Evolutionary conservation across 331 rosid species (phyloP).

Genomic region (Malus hybrid): DNA sequence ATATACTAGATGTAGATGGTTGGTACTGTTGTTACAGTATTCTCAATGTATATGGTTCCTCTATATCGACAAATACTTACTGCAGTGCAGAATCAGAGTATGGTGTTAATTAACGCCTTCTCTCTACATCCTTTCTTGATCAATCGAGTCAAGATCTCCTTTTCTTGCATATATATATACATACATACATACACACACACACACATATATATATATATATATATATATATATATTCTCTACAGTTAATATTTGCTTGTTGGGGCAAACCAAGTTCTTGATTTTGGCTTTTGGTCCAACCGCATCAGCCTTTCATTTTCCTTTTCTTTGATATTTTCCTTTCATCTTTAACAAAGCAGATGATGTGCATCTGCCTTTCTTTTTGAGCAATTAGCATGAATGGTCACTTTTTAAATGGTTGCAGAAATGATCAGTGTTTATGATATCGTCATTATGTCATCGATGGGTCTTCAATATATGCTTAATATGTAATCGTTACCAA

Average conservation of each 20-base stretch:
- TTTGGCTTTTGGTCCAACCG: neutral
- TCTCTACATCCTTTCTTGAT: no score
- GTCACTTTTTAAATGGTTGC: no score
- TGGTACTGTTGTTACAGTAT: neutral
- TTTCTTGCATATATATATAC: neutral
- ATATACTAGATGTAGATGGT: neutral
- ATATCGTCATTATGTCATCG: no score
- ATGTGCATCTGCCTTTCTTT: neutral
- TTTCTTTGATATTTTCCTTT: no score
- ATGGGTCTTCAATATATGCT: no score
- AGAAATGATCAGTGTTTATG: no score
- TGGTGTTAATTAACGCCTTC: no score
- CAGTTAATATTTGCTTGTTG: neutral
- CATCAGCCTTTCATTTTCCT: neutral
- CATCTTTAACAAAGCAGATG: neutral
- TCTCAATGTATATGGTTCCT: neutral
- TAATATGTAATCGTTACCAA: no score
- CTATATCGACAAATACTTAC: neutral
- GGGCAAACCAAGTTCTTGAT: neutral
- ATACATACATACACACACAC: no score
- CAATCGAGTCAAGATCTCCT: neutral
- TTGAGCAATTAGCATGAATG: no score
- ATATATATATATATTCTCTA: neutral
- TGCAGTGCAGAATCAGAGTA: neutral
- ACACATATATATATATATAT: no score